Conservation (phyloP, 495 filamentous ascomycete species). For the Echria macrotheca region DNA sequence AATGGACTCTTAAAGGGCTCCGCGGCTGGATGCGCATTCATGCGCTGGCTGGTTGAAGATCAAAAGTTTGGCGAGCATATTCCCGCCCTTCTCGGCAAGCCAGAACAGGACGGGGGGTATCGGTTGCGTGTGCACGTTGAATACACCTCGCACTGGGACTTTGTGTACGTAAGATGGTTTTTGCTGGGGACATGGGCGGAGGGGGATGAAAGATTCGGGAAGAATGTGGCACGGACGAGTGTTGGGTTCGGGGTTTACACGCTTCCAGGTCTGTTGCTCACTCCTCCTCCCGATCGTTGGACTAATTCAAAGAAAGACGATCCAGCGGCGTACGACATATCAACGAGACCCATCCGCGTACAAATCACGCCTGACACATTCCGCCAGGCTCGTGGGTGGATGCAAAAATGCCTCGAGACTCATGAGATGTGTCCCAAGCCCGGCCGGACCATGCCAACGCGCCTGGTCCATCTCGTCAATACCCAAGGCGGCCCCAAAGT, state of each 20-base stretch:
- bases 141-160: neutral
- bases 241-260: neutral
- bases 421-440: neutral
- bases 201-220: neutral
- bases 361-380: neutral
- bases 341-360: neutral
- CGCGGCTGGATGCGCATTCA: neutral
- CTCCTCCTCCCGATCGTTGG: neutral
- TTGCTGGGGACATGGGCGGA: neutral
- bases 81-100: neutral
- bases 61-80: neutral
- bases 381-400: neutral
- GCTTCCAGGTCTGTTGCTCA: neutral
- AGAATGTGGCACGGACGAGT: neutral
- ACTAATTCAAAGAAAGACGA: neutral
- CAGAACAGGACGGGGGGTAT: neutral
- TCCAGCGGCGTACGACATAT: neutral
- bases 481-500: neutral
- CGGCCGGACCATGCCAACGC: neutral
- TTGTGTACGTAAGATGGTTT: neutral
- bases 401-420: neutral
- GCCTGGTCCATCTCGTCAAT: neutral
- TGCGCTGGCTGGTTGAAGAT: neutral
- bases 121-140: neutral
- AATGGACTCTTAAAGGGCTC: neutral